Evolutionary conservation across 768 basidiomycete species (phyloP), one percentile per base, ranked within the genome.

Genomic region (Rhizopogon vinicolor): DNA sequence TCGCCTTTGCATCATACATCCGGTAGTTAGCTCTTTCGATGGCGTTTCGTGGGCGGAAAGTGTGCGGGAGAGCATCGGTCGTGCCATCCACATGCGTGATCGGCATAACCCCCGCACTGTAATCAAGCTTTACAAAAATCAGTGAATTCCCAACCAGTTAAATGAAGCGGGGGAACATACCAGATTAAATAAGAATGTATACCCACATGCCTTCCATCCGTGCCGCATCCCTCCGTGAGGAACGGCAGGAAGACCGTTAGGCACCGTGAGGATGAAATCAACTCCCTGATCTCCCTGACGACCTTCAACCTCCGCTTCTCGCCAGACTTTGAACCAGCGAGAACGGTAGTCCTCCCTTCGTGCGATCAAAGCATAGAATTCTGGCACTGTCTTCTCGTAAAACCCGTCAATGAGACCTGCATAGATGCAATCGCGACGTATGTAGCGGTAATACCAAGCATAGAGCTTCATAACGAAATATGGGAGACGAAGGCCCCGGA

Each of bases 151-250:
- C n/a, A 19, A 39, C n/a, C 7, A 37, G 28, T 13, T 12, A 35
- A 8, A 22, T 14, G 1, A 55, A 54, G 12, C 2, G 14, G 14
- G 2, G 3, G 39, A 10, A 64, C 78, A 52, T 44, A 86, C 86
- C 62, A 89, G 59, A 57, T 85, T 89, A 70, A 85, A 90, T 33
- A 89, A 61, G 62, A 83, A 81, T 0, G 85, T 83, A 63, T 86
- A 87, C 7, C 79, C 80, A 7, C 81, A 81, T 43, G 82, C 81
- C 68, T 80, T 76, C 61, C 83, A 73, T 14, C 79, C 78, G n/a
- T 78, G 77, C 57, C 78, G 77, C 60, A 77, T 79, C 3, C 75
- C 76, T 2, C 77, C 75, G 51, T 83, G 76, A 43, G 78, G 76
- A 19, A 85, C 68, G 0, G 86, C 86, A 2, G 86, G 83, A 42